Percentiles rank a stretch among this genome's conserved stretches.
Evolutionary conservation across 192 early-diverging fungal genomes (phyloP).

Genomic region (Backusella morwellensis): DNA sequence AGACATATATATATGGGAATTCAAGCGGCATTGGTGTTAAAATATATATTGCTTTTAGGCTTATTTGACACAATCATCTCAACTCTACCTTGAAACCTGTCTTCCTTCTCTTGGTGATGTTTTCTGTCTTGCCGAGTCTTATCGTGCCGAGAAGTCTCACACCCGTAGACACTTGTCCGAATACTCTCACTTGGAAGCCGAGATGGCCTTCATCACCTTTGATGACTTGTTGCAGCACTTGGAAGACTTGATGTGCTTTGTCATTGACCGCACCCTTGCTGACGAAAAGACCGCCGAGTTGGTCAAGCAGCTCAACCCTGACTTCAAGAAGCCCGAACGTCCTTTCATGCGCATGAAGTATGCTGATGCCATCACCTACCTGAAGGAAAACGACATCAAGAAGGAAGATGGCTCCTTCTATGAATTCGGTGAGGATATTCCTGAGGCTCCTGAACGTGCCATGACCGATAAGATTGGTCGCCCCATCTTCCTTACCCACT

Average conservation of each 20-base stretch:
- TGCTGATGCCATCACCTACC: slow-evolving; percentile 92
- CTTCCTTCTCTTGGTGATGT: slow-evolving; percentile 95
- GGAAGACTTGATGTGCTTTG: slow-evolving; percentile 82
- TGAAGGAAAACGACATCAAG: slow-evolving; percentile 86
- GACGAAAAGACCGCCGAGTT: slow-evolving; percentile 74
- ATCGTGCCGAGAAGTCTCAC: slow-evolving; percentile 96
- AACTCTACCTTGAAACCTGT: slow-evolving; percentile 97
- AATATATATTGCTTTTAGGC: slow-evolving; percentile 44
- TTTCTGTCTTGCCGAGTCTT: slow-evolving; percentile 95
- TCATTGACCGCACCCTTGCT: slow-evolving; percentile 75
- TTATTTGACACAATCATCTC: slow-evolving; percentile 98
- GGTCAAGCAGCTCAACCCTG: slow-evolving; percentile 89
- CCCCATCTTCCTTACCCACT: slow-evolving; percentile 93
- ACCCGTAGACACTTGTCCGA: slow-evolving; percentile 96
- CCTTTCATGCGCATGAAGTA: slow-evolving; percentile 98
- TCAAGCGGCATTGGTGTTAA: too few relatives aligned
- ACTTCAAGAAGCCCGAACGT: slow-evolving; percentile 75
- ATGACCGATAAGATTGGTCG: slow-evolving; percentile 99
- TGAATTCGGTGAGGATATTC: slow-evolving; percentile 98
- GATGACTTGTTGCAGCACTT: slow-evolving; percentile 83
- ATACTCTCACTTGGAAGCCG: slow-evolving; percentile 97
- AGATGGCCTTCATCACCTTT: slow-evolving; percentile 93
- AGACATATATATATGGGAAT: too few relatives aligned
- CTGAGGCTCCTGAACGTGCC: slow-evolving; percentile 93
- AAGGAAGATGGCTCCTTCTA: slow-evolving; percentile 90